phyloP scores from a whole-genome alignment of 805 yeast species.

The Metschnikowia borealis region DNA sequence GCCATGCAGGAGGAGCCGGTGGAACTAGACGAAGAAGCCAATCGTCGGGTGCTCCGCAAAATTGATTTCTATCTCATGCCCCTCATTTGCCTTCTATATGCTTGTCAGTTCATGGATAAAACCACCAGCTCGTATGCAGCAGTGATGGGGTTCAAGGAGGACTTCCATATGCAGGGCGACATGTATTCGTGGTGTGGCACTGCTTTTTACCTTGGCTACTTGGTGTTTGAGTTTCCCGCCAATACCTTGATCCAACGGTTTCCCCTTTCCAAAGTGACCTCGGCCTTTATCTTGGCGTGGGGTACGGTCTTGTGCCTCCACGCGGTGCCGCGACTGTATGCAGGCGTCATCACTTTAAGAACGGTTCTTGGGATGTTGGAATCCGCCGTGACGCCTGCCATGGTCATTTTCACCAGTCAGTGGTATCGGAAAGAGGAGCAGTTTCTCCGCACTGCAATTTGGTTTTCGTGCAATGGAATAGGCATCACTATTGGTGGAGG shows the following conservation, averaged over 20 bases:
- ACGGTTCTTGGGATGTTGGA: constrained; percentile 50
- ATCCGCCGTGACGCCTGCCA: constrained; percentile 53
- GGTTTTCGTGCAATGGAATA: constrained; percentile 37
- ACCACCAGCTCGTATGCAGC: constrained; percentile 58
- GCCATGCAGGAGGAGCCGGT: constrained; percentile 32
- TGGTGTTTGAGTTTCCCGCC: constrained; percentile 52
- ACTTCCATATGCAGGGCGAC: constrained; percentile 44
- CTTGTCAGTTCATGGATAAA: constrained; percentile 57
- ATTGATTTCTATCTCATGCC: constrained; percentile 48
- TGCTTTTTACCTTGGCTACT: constrained; percentile 60
- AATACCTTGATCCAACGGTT: constrained; percentile 47
- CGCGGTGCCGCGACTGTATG: constrained; percentile 43
- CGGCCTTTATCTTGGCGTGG: constrained; percentile 54
- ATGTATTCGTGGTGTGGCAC: constrained; percentile 44
- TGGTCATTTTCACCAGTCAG: constrained; percentile 52
- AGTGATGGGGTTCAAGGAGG: constrained; percentile 56
- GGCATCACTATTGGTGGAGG: constrained; percentile 37
- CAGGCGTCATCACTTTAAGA: constrained; percentile 47
- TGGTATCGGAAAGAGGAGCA: constrained; percentile 48
- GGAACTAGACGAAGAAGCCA: constrained; percentile 13
- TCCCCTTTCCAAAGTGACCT: constrained; percentile 51
- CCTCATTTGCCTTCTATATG: constrained; percentile 49
- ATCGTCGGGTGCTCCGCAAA: constrained; percentile 44
- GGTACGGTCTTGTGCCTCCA: constrained; percentile 54
- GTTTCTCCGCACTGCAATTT: constrained; percentile 32